Evolutionary conservation across 345 rosid genomes (phyloP).

Genomic region (Populus simonii): DNA sequence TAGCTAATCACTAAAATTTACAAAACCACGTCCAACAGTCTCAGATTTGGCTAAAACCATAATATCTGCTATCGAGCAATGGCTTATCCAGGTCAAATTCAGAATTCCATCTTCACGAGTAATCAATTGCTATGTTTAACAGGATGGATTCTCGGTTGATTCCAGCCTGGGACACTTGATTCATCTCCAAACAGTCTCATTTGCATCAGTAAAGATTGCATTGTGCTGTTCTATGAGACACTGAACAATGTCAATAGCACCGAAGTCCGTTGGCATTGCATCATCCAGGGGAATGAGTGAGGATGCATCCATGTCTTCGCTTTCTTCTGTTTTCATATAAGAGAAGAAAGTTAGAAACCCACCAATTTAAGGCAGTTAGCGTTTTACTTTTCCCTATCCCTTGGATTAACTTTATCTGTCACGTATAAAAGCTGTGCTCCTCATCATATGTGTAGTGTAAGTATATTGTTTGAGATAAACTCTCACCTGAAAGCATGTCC

Average conservation of each 20-base stretch:
- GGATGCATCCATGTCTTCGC: constrained; percentile 59
- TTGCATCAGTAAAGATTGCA: constrained; percentile 78
- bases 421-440: background rate
- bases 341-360: background rate
- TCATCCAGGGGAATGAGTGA: constrained; percentile 80
- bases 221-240: constrained; percentile 90
- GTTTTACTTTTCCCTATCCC: background rate
- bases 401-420: background rate
- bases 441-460: too few relatives aligned
- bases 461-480: background rate
- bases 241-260: constrained; percentile 78
- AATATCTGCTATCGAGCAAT: background rate
- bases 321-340: constrained; percentile 57
- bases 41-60: constrained; percentile 4
- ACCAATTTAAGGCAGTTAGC: background rate
- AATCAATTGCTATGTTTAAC: background rate
- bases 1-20: constrained; percentile 12
- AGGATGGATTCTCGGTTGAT: background rate
- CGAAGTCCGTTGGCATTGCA: constrained; percentile 58
- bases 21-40: constrained; percentile 9
- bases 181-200: constrained; percentile 72
- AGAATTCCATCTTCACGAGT: background rate
- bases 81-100: background rate
- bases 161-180: background rate
- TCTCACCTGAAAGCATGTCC: constrained; percentile 86